Evolutionary conservation across 805 yeast species (phyloP).

Genomic region (Yamadazyma philogaea): DNA sequence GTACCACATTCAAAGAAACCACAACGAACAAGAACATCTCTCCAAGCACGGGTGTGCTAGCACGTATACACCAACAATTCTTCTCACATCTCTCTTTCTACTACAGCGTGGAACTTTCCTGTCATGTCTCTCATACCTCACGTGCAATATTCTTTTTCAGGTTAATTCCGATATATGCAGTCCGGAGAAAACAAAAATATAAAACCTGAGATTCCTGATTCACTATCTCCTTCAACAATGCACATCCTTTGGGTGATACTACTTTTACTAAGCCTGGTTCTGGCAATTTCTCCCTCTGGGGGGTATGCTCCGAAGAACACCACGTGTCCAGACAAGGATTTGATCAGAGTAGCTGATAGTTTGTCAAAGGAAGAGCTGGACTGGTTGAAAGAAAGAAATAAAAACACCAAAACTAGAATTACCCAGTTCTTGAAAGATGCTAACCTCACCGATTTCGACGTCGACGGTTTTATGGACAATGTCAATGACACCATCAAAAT

Average conservation of each 20-base stretch:
- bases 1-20: too few relatives aligned
- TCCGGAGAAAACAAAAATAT: not conserved
- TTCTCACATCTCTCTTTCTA: too few relatives aligned
- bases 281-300: conserved; percentile 18
- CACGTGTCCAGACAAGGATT: conserved; percentile 44
- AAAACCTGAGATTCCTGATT: not conserved
- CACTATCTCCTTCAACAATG: not conserved
- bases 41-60: too few relatives aligned
- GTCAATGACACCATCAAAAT: conserved; percentile 29
- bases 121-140: too few relatives aligned
- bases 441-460: conserved; percentile 46
- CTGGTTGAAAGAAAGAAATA: conserved; percentile 52
- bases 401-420: conserved; percentile 44
- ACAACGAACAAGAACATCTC: too few relatives aligned
- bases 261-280: not conserved
- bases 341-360: conserved; percentile 47
- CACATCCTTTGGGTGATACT: not conserved
- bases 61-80: too few relatives aligned
- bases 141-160: not conserved
- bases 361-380: conserved; percentile 46
- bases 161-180: not conserved
- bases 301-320: conserved; percentile 61
- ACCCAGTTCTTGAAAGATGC: conserved; percentile 45
- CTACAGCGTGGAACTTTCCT: too few relatives aligned
- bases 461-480: conserved; percentile 32